Conservation (phyloP, 2,329 filamentous ascomycete genomes). For the Claviceps maximensis region DNA sequence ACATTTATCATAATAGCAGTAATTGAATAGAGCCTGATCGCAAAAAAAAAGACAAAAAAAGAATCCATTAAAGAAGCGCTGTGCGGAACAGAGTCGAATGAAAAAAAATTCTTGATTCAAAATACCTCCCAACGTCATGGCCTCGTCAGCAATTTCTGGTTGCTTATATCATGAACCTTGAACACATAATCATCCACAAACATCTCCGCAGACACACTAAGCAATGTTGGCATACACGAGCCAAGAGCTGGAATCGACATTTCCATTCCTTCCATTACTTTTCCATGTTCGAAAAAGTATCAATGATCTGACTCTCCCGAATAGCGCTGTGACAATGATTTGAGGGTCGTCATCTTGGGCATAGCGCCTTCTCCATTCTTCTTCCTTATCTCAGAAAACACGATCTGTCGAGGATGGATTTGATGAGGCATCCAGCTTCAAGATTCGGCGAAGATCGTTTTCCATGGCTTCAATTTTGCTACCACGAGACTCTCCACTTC, state of each 20-base stretch:
- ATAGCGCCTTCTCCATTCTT: neutral
- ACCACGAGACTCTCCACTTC: conserved; percentile 1
- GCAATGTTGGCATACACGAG: neutral
- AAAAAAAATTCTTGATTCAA: conserved; percentile 10
- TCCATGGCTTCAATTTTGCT: conserved; percentile 36
- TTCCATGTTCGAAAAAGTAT: neutral
- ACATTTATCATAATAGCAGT: neutral
- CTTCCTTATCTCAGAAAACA: conserved; percentile 6
- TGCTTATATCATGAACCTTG: conserved; percentile 1
- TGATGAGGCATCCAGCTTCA: conserved; percentile 29
- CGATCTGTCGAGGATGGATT: conserved; percentile 10
- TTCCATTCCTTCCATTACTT: neutral
- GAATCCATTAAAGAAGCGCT: neutral
- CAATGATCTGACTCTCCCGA: neutral
- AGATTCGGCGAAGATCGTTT: conserved; percentile 37
- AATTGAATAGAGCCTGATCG: neutral
- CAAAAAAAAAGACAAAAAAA: neutral
- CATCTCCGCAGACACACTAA: neutral
- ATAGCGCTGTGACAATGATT: neutral
- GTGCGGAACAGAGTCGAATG: conserved; percentile 7
- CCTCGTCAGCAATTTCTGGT: neutral
- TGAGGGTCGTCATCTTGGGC: neutral
- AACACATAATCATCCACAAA: conserved; percentile 2
- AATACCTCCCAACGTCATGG: conserved; percentile 10
- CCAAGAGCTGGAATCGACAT: neutral